Conservation (phyloP, 73 alveolate species). For the Blepharisma japonicum region DNA sequence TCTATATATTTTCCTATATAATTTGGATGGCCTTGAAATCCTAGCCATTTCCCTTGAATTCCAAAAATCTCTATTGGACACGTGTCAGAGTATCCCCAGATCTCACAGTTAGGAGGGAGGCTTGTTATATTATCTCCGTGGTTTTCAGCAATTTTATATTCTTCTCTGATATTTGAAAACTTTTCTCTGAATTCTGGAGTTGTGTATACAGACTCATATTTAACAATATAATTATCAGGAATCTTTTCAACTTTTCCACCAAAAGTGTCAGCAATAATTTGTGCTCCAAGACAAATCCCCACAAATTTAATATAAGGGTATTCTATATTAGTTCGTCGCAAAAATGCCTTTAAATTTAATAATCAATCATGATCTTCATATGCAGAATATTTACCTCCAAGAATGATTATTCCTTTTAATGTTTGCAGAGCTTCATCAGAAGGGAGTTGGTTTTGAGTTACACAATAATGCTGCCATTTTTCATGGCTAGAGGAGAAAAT, state of each 20-base stretch:
- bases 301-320: neutral
- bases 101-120: neutral
- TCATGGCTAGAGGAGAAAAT: neutral
- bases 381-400: neutral
- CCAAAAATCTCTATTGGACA: neutral
- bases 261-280: neutral
- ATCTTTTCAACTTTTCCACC: neutral
- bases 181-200: neutral
- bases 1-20: neutral
- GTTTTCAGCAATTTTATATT: neutral
- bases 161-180: neutral
- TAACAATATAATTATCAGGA: neutral
- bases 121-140: neutral
- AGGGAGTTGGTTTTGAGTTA: neutral
- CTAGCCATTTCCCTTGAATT: neutral
- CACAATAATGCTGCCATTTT: constrained; percentile 7
- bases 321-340: neutral
- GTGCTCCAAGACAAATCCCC: constrained; percentile 19
- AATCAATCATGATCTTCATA: neutral
- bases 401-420: neutral
- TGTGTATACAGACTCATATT: neutral
- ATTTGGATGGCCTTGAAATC: constrained; percentile 12
- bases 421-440: neutral
- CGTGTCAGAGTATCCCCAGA: neutral
- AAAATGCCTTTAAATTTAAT: neutral